phyloP scores from a whole-genome alignment of 2,329 filamentous ascomycete species.

The Aureobasidium uvarum region DNA sequence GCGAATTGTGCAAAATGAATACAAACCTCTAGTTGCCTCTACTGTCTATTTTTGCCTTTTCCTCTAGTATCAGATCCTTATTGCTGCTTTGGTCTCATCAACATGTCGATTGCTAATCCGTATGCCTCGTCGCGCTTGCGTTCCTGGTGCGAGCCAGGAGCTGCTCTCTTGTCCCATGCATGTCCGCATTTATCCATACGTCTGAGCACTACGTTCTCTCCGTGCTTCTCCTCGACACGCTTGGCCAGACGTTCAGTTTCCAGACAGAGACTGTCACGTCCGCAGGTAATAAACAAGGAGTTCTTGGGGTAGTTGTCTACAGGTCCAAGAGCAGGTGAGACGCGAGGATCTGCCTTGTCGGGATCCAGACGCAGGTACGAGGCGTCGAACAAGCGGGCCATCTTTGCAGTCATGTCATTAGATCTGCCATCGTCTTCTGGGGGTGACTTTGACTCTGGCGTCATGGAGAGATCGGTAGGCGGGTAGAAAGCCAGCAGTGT shows the following conservation, averaged over 20 bases:
- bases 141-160: conserved; percentile 35
- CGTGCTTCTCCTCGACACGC: conserved; percentile 31
- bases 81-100: conserved; percentile 20
- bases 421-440: conserved; percentile 32
- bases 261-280: conserved; percentile 40
- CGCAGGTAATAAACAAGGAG: conserved; percentile 40
- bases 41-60: neutral
- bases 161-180: conserved; percentile 42
- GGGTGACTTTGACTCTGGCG: conserved; percentile 36
- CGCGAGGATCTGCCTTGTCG: conserved; percentile 36
- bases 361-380: conserved; percentile 36
- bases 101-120: conserved; percentile 33
- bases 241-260: conserved; percentile 41
- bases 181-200: conserved; percentile 39
- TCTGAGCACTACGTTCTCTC: conserved; percentile 32
- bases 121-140: conserved; percentile 38
- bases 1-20: conserved; percentile 6
- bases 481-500: conserved; percentile 41
- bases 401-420: conserved; percentile 29
- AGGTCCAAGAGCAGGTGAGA: conserved; percentile 40
- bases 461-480: conserved; percentile 37
- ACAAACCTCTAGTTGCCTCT: conserved; percentile 6
- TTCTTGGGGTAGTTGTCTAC: conserved; percentile 33
- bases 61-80: too few species aligned
- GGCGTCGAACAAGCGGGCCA: conserved; percentile 37